Evolutionary conservation across 2,329 filamentous ascomycete species (phyloP).

Genomic region (Venturiaceae sp.): DNA sequence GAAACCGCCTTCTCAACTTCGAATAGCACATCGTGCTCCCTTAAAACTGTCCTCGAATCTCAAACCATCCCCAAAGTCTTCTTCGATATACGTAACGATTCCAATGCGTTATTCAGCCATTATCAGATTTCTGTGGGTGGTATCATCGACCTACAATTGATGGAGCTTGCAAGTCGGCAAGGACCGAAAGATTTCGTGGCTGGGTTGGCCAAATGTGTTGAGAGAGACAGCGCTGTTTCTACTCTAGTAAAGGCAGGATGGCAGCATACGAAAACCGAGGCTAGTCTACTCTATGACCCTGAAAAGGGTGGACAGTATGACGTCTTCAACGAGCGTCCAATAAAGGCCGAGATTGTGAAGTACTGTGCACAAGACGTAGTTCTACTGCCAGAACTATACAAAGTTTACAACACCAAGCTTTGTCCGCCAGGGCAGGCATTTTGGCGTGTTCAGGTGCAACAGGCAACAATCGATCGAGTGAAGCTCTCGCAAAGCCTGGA

Average conservation of each 20-base stretch:
- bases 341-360: conserved; percentile 25
- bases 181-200: conserved; percentile 15
- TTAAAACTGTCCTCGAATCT: conserved; percentile 36
- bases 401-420: not conserved
- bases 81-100: conserved; percentile 51
- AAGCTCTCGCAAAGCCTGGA: conserved; percentile 3
- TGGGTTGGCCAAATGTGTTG: conserved; percentile 31
- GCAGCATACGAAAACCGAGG: conserved; percentile 24
- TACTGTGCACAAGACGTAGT: conserved; percentile 41
- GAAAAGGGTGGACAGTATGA: conserved; percentile 33
- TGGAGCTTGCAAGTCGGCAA: conserved; percentile 37
- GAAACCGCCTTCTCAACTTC: conserved; percentile 30
- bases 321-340: conserved; percentile 38
- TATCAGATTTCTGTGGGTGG: conserved; percentile 34
- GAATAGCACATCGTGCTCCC: not conserved
- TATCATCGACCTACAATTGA: conserved; percentile 45
- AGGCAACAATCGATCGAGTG: conserved; percentile 1
- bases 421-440: no score
- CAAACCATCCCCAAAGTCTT: conserved; percentile 38
- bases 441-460: not conserved
- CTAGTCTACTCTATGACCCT: conserved; percentile 29
- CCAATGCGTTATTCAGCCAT: conserved; percentile 42
- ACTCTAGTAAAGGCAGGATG: not conserved
- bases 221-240: conserved; percentile 14
- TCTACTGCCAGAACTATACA: conserved; percentile 26